phyloP scores from a whole-genome alignment of 2,329 filamentous ascomycete species.

The Zopfia rhizophila region DNA sequence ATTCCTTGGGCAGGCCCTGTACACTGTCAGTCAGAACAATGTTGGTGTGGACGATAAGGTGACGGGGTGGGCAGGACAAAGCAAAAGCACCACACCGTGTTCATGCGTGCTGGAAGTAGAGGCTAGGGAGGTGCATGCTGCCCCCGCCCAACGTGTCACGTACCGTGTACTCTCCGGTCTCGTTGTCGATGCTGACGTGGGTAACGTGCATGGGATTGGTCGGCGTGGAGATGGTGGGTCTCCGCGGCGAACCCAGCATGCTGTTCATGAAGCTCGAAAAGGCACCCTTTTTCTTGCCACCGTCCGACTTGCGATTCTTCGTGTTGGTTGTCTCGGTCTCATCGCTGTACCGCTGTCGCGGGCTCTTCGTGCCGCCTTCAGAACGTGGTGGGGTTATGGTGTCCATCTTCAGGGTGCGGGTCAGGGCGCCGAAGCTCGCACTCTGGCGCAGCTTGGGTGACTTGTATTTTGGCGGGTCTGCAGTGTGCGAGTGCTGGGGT shows the following conservation, averaged over 20 bases:
- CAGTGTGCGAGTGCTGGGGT: constrained; percentile 40
- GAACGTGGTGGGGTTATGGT: constrained; percentile 46
- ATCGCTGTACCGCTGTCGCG: constrained; percentile 53
- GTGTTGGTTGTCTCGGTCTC: constrained; percentile 39
- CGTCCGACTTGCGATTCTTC: constrained; percentile 45
- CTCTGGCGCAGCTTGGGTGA: constrained; percentile 52
- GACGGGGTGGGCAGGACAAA: constrained; percentile 1
- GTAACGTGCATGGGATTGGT: constrained; percentile 98
- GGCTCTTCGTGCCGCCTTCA: constrained; percentile 44
- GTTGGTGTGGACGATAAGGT: constrained; percentile 22
- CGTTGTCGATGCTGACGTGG: constrained; percentile 96
- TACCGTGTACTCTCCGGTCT: constrained; percentile 96
- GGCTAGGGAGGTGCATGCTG: constrained; percentile 4
- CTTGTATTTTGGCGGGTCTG: constrained; percentile 33
- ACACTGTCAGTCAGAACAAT: constrained; percentile 31
- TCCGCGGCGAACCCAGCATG: constrained; percentile 74
- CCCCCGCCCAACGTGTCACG: constrained; percentile 40
- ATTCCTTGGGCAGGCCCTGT: constrained; percentile 94
- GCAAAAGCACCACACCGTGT: constrained; percentile 3
- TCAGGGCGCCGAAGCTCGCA: constrained; percentile 55
- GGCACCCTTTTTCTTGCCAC: constrained; percentile 54
- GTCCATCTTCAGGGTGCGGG: constrained; percentile 56
- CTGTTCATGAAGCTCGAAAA: constrained; percentile 53
- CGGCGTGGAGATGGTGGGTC: constrained; percentile 94
- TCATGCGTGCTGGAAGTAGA: constrained; percentile 1